These are phyloP conservation scores for Hyaloscypha bicolor DNA, from an alignment of 495 filamentous ascomycete species.

Conservation along the genomic window DNA sequence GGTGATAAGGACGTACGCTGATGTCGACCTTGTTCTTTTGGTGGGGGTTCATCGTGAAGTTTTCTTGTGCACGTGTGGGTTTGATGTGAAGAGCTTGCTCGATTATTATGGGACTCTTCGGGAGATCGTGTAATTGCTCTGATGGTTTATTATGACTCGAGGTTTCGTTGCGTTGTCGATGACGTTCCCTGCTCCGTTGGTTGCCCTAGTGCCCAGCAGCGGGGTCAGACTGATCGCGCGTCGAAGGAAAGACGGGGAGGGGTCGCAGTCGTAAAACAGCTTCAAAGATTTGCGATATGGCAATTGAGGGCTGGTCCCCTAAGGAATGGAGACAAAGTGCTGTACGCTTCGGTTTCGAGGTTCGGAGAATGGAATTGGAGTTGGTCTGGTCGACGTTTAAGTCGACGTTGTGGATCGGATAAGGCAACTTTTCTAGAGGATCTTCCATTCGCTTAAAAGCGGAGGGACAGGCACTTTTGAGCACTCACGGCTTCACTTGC, in stretches of 20 bases:
- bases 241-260: neutral
- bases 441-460: neutral
- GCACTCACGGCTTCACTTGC: neutral
- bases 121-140: constrained; percentile 2
- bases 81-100: neutral
- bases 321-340: neutral
- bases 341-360: neutral
- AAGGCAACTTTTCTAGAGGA: neutral
- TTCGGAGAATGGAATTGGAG: neutral
- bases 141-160: constrained; percentile 15
- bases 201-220: constrained; percentile 14
- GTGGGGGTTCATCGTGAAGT: constrained; percentile 78
- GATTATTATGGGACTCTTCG: neutral
- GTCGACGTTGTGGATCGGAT: neutral
- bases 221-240: neutral
- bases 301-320: neutral
- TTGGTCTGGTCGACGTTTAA: neutral
- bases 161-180: constrained; percentile 8
- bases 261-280: neutral
- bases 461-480: neutral
- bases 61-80: neutral
- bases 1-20: constrained; percentile 64
- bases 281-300: neutral
- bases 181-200: constrained; percentile 14
- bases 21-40: constrained; percentile 97